These are phyloP conservation scores for Marasmius tenuissimus DNA, from an alignment of 1,284 basidiomycete genomes.

Conservation along the genomic window DNA sequence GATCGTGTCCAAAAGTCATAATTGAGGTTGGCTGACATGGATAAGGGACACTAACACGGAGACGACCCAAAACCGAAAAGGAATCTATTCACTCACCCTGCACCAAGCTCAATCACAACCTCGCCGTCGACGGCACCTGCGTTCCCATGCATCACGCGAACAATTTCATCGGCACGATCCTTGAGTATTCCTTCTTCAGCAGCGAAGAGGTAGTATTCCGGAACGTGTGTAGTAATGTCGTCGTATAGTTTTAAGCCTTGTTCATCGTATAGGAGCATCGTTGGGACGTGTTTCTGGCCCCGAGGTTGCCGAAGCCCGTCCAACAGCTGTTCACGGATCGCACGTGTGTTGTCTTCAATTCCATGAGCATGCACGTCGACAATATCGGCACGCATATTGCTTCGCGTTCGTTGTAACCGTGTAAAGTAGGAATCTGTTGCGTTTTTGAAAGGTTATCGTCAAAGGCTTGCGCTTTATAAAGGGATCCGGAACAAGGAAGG, in stretches of 20 bases:
- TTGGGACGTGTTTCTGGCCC: slow-evolving; percentile 73
- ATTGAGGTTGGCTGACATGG: not conserved
- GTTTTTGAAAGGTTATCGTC: not conserved
- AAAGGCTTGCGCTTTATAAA: no score
- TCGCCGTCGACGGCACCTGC: slow-evolving; percentile 39
- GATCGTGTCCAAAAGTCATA: not conserved
- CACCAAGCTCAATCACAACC: slow-evolving; percentile 82
- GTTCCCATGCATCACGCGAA: slow-evolving; percentile 64
- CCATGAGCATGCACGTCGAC: slow-evolving; percentile 48
- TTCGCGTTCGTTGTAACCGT: not conserved
- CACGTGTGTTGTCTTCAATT: slow-evolving; percentile 29
- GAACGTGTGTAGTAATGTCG: slow-evolving; percentile 76
- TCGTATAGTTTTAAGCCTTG: slow-evolving; percentile 82
- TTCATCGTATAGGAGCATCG: slow-evolving; percentile 87
- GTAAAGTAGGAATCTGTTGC: not conserved
- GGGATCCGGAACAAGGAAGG: no score
- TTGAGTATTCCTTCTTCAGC: slow-evolving; percentile 75
- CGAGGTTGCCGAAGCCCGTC: slow-evolving; percentile 53
- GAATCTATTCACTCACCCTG: slow-evolving; percentile 64
- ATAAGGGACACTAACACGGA: not conserved
- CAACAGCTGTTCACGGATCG: slow-evolving; percentile 49
- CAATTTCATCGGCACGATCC: slow-evolving; percentile 63
- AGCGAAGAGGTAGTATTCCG: slow-evolving; percentile 88
- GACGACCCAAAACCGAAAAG: not conserved
- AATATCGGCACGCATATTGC: slow-evolving; percentile 47